Evolutionary conservation across 306 rosid species (phyloP).

Genomic region (Gastrolobium villosum): DNA sequence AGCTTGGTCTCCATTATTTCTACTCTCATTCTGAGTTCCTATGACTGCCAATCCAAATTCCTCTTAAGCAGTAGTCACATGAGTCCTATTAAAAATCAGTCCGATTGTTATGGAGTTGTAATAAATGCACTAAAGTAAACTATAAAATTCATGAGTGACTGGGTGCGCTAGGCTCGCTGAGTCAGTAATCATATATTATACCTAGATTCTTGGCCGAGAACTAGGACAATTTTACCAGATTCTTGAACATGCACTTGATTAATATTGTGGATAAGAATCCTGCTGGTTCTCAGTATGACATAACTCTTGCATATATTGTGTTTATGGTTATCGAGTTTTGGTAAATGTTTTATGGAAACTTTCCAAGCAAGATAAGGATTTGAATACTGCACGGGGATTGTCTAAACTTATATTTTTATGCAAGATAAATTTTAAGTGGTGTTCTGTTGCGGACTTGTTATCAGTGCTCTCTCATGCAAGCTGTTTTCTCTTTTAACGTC

Average conservation of each 20-base stretch:
- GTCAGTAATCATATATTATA: neutral
- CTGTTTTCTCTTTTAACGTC: slow-evolving; percentile 5
- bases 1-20: too few relatives aligned
- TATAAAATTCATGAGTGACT: neutral
- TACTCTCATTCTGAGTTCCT: too few relatives aligned
- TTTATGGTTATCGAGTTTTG: neutral
- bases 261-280: neutral
- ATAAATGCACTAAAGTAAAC: neutral
- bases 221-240: neutral
- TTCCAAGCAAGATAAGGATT: neutral
- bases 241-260: neutral
- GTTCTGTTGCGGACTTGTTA: neutral
- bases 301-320: neutral
- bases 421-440: neutral
- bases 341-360: neutral
- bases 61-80: too few relatives aligned
- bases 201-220: neutral
- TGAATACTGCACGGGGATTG: neutral
- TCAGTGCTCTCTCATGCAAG: slow-evolving; percentile 6
- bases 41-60: too few relatives aligned
- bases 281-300: neutral
- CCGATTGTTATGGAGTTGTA: neutral
- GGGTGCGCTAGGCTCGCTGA: neutral
- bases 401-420: neutral
- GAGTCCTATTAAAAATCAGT: neutral